A percentile compares a stretch with the other conserved stretches of the same genome.
phyloP scores from a whole-genome alignment of 768 basidiomycete species.

The Agaricus bisporus region DNA sequence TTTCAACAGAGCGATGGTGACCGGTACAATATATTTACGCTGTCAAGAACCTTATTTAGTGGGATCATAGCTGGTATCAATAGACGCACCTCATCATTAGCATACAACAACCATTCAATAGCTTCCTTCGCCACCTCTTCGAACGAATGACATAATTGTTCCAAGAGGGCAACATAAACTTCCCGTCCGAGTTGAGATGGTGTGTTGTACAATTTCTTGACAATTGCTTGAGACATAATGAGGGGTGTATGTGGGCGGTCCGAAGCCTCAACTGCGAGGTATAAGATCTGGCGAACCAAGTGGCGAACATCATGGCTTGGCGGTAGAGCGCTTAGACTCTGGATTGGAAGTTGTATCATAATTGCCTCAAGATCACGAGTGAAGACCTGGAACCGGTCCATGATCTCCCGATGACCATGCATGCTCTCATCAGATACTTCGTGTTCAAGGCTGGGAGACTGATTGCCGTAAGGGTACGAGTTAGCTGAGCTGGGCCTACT shows the following conservation, averaged over 20 bases:
- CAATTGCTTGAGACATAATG: conserved; percentile 93
- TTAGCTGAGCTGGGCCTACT: conserved; percentile 71
- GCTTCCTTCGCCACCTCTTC: conserved; percentile 96
- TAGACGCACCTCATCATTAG: conserved; percentile 83
- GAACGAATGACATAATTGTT: conserved; percentile 83
- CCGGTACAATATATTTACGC: conserved; percentile 96
- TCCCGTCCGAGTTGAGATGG: conserved; percentile 82
- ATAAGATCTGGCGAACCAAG: conserved; percentile 76
- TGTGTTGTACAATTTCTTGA: conserved; percentile 91
- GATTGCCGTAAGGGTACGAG: conserved; percentile 46
- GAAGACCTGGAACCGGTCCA: conserved; percentile 60
- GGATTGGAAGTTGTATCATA: conserved; percentile 66
- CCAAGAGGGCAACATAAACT: conserved; percentile 85
- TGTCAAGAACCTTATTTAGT: conserved; percentile 23
- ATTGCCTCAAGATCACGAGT: conserved; percentile 75
- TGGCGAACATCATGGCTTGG: conserved; percentile 83
- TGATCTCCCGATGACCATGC: conserved; percentile 71
- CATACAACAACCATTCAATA: conserved; percentile 91
- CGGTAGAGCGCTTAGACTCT: conserved; percentile 65
- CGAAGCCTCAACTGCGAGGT: conserved; percentile 70
- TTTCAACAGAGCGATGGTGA: conserved; percentile 83
- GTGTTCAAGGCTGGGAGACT: conserved; percentile 61
- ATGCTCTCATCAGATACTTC: conserved; percentile 31
- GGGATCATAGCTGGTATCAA: background rate
- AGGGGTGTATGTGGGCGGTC: conserved; percentile 85